Percentiles rank a stretch among this genome's conserved stretches.
Evolutionary conservation across 495 filamentous ascomycete genomes (phyloP).

Genomic region (Lasiosphaeria ovina): DNA sequence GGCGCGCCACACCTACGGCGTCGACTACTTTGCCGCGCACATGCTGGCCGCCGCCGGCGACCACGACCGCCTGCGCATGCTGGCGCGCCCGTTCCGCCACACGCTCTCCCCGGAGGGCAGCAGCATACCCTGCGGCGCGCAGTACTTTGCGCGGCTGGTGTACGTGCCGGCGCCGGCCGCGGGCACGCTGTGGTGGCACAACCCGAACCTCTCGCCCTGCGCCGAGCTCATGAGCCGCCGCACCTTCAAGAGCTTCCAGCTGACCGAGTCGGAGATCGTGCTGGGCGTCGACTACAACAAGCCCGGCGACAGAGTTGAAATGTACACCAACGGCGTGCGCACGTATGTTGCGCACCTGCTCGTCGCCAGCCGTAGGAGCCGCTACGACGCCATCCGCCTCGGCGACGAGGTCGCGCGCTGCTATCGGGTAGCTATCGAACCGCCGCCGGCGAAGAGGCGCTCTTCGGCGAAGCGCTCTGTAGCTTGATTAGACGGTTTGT

Average conservation of each 20-base stretch:
- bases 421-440: too few species aligned
- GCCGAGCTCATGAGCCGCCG: slow-evolving; percentile 26
- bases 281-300: slow-evolving; percentile 24
- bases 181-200: slow-evolving; percentile 17
- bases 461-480: too few species aligned
- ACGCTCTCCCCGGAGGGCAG: not conserved
- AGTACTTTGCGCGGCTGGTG: slow-evolving; percentile 32
- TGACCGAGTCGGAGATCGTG: slow-evolving; percentile 20
- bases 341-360: slow-evolving; percentile 30
- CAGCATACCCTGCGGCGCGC: slow-evolving; percentile 9
- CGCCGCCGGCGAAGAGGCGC: too few species aligned
- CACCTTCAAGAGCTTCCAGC: slow-evolving; percentile 10
- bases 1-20: slow-evolving; percentile 36
- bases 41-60: slow-evolving; percentile 36
- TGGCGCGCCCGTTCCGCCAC: slow-evolving; percentile 27
- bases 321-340: slow-evolving; percentile 27
- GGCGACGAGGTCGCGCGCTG: slow-evolving; percentile 22
- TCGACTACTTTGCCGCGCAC: slow-evolving; percentile 39
- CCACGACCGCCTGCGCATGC: slow-evolving; percentile 20
- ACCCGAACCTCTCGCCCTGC: slow-evolving; percentile 18
- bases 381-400: slow-evolving; percentile 21
- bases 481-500: too few species aligned
- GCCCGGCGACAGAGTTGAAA: slow-evolving; percentile 19
- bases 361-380: slow-evolving; percentile 20
- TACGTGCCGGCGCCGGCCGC: slow-evolving; percentile 28